Percentiles rank a stretch among this genome's conserved stretches.
Evolutionary conservation across 352 stramenopile genomes (phyloP).

Genomic region (Phytophthora vignae): DNA sequence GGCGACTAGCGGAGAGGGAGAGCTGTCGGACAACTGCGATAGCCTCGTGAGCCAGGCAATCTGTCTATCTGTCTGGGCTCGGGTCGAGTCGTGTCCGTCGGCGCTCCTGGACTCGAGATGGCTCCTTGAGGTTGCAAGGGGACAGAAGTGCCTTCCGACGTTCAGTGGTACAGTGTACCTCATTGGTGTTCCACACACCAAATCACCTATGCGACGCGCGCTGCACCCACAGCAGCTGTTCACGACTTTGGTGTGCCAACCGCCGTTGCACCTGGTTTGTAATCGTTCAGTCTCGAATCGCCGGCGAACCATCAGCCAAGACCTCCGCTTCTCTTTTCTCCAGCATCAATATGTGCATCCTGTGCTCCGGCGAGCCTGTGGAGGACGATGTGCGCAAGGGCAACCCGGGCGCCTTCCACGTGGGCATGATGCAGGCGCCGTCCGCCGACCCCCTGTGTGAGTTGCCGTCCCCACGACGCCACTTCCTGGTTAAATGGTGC

Average conservation of each 20-base stretch:
- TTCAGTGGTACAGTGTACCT: conserved; percentile 29
- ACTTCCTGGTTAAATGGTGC: too few species aligned
- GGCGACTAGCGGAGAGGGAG: too few species aligned
- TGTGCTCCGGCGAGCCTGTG: conserved; percentile 76
- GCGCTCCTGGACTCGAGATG: not conserved
- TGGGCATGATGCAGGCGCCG: conserved; percentile 91
- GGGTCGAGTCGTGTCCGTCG: conserved; percentile 14
- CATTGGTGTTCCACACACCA: not conserved
- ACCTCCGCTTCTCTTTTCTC: not conserved
- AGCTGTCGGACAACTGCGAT: too few species aligned
- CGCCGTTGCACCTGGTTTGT: conserved; percentile 1
- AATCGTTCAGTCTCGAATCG: conserved; percentile 15
- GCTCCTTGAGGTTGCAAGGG: conserved; percentile 14
- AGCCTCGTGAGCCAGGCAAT: too few species aligned
- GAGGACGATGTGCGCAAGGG: conserved; percentile 72
- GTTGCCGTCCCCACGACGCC: conserved; percentile 23
- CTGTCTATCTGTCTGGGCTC: not conserved
- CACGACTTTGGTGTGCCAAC: not conserved
- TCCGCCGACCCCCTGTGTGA: conserved; percentile 84
- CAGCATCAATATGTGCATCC: conserved; percentile 54
- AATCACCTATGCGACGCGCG: conserved; percentile 7
- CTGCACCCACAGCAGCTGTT: conserved; percentile 27
- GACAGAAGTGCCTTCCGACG: conserved; percentile 26
- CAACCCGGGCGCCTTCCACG: conserved; percentile 81
- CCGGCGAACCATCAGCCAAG: not conserved